Conservation (phyloP, 2,329 filamentous ascomycete species). For the Pseudocercospora pini-densiflorae region DNA sequence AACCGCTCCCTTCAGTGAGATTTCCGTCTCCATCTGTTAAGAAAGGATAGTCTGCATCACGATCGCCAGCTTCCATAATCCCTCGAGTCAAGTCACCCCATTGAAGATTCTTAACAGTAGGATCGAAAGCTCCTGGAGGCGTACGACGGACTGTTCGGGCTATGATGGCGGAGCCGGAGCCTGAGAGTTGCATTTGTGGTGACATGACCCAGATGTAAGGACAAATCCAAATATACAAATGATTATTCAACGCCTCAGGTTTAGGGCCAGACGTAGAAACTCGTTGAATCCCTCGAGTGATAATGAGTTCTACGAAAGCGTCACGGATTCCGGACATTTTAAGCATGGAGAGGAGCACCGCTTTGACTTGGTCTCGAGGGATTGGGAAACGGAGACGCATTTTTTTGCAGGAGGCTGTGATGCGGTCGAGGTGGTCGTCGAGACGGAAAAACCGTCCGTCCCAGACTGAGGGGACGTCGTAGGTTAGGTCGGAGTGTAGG, state of each 20-base stretch:
- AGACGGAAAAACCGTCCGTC: constrained; percentile 58
- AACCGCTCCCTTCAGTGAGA: constrained; percentile 57
- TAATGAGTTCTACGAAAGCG: constrained; percentile 57
- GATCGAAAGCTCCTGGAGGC: constrained; percentile 55
- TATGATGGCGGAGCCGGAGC: constrained; percentile 49
- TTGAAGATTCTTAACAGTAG: constrained; percentile 57
- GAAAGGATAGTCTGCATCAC: constrained; percentile 55
- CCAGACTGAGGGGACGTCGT: constrained; percentile 59
- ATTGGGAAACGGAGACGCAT: constrained; percentile 52
- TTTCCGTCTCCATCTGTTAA: constrained; percentile 56
- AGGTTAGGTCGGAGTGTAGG: constrained; percentile 57
- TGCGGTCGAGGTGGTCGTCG: constrained; percentile 53
- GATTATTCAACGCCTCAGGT: constrained; percentile 44
- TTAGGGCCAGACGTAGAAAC: constrained; percentile 30
- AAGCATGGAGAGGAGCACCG: constrained; percentile 51
- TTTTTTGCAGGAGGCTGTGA: constrained; percentile 53
- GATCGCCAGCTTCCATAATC: constrained; percentile 54
- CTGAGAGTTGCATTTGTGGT: constrained; percentile 47
- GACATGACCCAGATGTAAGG: constrained; percentile 59
- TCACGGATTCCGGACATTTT: constrained; percentile 53
- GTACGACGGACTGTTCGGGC: constrained; percentile 52
- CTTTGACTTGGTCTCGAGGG: constrained; percentile 36
- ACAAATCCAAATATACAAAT: constrained; percentile 54
- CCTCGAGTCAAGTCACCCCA: constrained; percentile 54
- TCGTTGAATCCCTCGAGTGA: constrained; percentile 55